Conservation (phyloP, 2,329 filamentous ascomycete species). For the Botrytis galanthina region DNA sequence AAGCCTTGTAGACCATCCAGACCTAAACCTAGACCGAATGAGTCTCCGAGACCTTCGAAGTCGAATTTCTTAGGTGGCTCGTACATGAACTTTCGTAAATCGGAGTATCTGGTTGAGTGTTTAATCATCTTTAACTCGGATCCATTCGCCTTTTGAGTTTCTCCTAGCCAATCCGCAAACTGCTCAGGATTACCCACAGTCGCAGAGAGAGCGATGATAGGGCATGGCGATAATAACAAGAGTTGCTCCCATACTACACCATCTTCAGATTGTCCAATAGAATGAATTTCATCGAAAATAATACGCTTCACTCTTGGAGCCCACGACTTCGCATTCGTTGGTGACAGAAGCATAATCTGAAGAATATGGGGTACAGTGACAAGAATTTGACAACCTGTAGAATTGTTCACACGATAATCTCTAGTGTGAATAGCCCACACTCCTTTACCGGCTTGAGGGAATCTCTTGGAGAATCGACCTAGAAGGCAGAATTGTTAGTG, state of each 20-base stretch:
- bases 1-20: slow-evolving; percentile 43
- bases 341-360: slow-evolving; percentile 71
- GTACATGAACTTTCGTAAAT: slow-evolving; percentile 74
- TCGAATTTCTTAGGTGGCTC: slow-evolving; percentile 46
- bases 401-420: slow-evolving; percentile 72
- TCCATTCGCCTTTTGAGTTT: slow-evolving; percentile 62
- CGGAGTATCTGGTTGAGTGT: slow-evolving; percentile 69
- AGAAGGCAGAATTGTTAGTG: slow-evolving; percentile 18
- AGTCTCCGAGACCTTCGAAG: slow-evolving; percentile 38
- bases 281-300: slow-evolving; percentile 82
- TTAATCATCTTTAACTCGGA: slow-evolving; percentile 65
- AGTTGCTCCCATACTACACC: slow-evolving; percentile 78
- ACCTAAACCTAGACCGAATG: slow-evolving; percentile 43
- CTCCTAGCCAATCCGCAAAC: slow-evolving; percentile 66
- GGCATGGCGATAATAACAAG: slow-evolving; percentile 69
- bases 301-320: slow-evolving; percentile 67
- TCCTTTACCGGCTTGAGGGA: slow-evolving; percentile 55
- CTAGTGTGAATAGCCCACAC: slow-evolving; percentile 79
- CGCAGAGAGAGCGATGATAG: slow-evolving; percentile 75
- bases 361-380: slow-evolving; percentile 77
- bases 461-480: slow-evolving; percentile 64
- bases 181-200: slow-evolving; percentile 74
- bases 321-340: slow-evolving; percentile 65
- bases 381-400: slow-evolving; percentile 69
- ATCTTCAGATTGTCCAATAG: slow-evolving; percentile 73